A percentile compares a stretch with the other conserved stretches of the same genome.
Conservation (phyloP, 192 early-diverging fungal genomes). For the Oehlia diaphana region DNA sequence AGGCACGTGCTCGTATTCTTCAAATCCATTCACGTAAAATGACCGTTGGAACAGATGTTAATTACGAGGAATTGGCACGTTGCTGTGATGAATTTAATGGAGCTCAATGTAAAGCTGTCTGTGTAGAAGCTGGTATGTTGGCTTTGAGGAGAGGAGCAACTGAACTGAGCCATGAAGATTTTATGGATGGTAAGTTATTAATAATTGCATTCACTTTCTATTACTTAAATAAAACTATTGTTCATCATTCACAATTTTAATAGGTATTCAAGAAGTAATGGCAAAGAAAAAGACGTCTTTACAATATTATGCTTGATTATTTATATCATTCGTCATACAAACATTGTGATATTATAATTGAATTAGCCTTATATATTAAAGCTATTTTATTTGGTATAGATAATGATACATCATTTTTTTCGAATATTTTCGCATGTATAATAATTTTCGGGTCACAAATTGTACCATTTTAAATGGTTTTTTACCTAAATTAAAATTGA, state of each 20-base stretch:
- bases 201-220: slow-evolving; percentile 33
- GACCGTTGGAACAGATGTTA: slow-evolving; percentile 91
- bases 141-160: slow-evolving; percentile 86
- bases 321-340: background rate
- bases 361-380: no score
- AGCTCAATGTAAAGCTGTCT: slow-evolving; percentile 98
- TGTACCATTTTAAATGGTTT: no score
- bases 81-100: slow-evolving; percentile 99
- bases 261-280: slow-evolving; percentile 95
- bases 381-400: no score
- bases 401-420: no score
- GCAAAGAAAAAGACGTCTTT: slow-evolving; percentile 99
- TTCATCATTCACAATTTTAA: background rate
- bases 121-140: slow-evolving; percentile 98
- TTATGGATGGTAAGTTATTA: slow-evolving; percentile 70
- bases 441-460: no score
- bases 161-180: slow-evolving; percentile 94
- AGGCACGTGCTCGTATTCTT: slow-evolving; percentile 91
- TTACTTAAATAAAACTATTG: background rate
- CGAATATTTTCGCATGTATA: no score
- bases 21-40: slow-evolving; percentile 99
- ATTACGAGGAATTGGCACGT: slow-evolving; percentile 94
- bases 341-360: no score
- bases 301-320: slow-evolving; percentile 78
- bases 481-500: no score